Conservation (phyloP, 208 protist species). For the Acanthamoeba healyi region DNA sequence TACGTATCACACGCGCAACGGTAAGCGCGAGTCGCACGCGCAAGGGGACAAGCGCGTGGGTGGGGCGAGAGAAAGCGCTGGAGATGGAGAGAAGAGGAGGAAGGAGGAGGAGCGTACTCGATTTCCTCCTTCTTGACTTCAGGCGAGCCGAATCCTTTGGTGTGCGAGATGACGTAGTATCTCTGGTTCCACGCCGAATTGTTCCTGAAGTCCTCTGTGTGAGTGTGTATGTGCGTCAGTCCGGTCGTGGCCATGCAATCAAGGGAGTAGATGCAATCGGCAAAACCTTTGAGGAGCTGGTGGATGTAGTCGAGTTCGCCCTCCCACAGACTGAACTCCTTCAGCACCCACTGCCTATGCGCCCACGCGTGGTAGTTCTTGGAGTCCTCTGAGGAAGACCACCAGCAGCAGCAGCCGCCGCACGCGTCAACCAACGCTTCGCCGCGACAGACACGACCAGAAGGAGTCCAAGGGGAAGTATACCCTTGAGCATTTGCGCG, state of each 20-base stretch:
- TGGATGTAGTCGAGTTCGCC: conserved; percentile 86
- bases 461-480: neutral
- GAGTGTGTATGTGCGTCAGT: neutral
- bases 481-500: conserved; percentile 79
- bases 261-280: too few species aligned
- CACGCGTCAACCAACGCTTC: neutral
- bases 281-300: conserved; percentile 80
- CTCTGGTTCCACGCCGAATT: conserved; percentile 94
- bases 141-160: neutral
- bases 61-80: neutral
- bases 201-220: conserved; percentile 90
- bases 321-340: conserved; percentile 81
- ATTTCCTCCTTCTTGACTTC: conserved; percentile 63
- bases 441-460: too few species aligned
- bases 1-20: too few species aligned
- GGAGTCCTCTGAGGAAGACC: conserved; percentile 83
- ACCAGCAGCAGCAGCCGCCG: neutral
- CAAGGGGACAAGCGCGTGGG: too few species aligned
- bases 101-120: neutral
- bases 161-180: conserved; percentile 88
- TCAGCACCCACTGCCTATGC: conserved; percentile 90
- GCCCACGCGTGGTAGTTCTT: conserved; percentile 96
- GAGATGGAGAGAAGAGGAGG: neutral
- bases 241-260: too few species aligned
- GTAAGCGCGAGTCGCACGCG: too few species aligned